Evolutionary conservation across 2,329 filamentous ascomycete species (phyloP).

Genomic region (Coniochaeta ligniaria): DNA sequence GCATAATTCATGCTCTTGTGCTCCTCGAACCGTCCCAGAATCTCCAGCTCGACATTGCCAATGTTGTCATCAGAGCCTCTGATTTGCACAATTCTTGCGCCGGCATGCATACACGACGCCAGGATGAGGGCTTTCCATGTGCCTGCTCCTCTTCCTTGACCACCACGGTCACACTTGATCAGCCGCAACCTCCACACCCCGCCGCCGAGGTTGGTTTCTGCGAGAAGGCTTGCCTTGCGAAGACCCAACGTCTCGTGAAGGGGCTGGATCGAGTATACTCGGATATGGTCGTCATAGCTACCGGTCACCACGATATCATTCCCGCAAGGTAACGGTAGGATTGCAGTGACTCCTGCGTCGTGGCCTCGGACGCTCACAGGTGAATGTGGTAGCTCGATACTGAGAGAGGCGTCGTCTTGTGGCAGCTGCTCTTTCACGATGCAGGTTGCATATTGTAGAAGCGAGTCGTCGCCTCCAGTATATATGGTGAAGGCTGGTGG

Average conservation of each 20-base stretch:
- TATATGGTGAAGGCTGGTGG: slow-evolving; percentile 37
- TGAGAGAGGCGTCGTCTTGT: slow-evolving; percentile 6
- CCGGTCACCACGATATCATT: slow-evolving; percentile 64
- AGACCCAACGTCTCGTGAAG: slow-evolving; percentile 30
- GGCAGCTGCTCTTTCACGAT: not conserved
- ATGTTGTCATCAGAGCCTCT: slow-evolving; percentile 22
- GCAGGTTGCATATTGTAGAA: slow-evolving; percentile 41
- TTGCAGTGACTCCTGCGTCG: slow-evolving; percentile 79
- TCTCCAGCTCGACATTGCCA: slow-evolving; percentile 50
- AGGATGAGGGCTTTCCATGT: slow-evolving; percentile 43
- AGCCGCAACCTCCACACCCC: slow-evolving; percentile 84
- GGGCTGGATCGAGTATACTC: slow-evolving; percentile 52
- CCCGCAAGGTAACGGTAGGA: slow-evolving; percentile 59
- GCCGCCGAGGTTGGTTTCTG: slow-evolving; percentile 61
- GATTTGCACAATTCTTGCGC: slow-evolving; percentile 57
- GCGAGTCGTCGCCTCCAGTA: slow-evolving; percentile 71
- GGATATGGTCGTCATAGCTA: slow-evolving; percentile 81
- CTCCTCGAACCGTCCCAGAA: slow-evolving; percentile 69
- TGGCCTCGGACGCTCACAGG: slow-evolving; percentile 36
- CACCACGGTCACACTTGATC: slow-evolving; percentile 22
- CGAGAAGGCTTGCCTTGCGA: slow-evolving; percentile 43
- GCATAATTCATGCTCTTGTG: slow-evolving; percentile 96
- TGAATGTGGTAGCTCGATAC: slow-evolving; percentile 10
- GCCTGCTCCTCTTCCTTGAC: slow-evolving; percentile 11
- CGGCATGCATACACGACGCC: slow-evolving; percentile 92